A percentile compares a stretch with the other conserved stretches of the same genome.
Evolutionary conservation across 805 yeast species (phyloP).

Genomic region (Wickerhamomyces subpelliculosus): DNA sequence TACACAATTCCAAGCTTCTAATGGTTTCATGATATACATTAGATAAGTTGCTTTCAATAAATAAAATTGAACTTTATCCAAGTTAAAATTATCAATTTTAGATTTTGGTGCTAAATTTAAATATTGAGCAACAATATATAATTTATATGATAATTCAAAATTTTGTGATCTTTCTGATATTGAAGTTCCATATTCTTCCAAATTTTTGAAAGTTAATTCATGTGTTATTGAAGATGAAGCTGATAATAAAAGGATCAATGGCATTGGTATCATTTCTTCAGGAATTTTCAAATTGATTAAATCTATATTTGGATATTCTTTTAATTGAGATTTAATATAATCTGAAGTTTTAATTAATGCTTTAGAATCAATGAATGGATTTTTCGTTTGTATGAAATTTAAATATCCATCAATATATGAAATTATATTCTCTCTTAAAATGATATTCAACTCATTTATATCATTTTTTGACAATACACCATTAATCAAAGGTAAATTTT

Average conservation of each 20-base stretch:
- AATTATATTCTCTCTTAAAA: conserved; percentile 5
- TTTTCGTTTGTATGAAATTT: conserved; percentile 14
- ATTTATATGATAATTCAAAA: conserved; percentile 5
- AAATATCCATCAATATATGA: conserved; percentile 9
- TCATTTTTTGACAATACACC: conserved; percentile 5
- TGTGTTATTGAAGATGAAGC: conserved; percentile 14
- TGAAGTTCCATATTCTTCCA: conserved; percentile 7
- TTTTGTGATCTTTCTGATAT: conserved; percentile 5
- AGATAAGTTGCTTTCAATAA: conserved; percentile 13
- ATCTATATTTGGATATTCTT: not conserved
- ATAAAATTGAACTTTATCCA: conserved; percentile 11
- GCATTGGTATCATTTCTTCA: conserved; percentile 8
- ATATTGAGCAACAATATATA: conserved; percentile 8
- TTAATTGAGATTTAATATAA: conserved; percentile 1
- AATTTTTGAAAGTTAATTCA: conserved; percentile 12
- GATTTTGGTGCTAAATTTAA: conserved; percentile 6
- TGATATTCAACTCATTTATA: conserved; percentile 2
- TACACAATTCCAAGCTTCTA: conserved; percentile 16
- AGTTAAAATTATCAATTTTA: conserved; percentile 10
- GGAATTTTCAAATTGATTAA: conserved; percentile 9
- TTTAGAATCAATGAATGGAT: conserved; percentile 12
- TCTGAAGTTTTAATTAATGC: conserved; percentile 6
- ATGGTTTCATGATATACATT: conserved; percentile 20
- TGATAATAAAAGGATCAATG: conserved; percentile 6
- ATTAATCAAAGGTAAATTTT: conserved; percentile 6